Evolutionary conservation across 2,329 filamentous ascomycete genomes (phyloP), one percentile per base, ranked within the genome.

Genomic region (Epicoccum nigrum): DNA sequence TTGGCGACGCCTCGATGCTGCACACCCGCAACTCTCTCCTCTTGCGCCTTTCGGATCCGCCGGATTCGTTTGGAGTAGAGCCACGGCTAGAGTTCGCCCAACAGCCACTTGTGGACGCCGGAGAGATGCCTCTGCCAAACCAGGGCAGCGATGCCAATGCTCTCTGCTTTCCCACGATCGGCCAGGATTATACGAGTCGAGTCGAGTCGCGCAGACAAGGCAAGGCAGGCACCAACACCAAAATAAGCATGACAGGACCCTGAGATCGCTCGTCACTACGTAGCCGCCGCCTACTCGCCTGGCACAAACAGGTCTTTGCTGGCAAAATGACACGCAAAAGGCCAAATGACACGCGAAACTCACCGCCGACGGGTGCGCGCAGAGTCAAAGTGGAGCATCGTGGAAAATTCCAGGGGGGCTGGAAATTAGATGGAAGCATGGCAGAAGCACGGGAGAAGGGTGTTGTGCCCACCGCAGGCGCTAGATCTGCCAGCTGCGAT

Each of bases 401-500:
- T 54, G 28, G 42, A 52, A 54, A 60, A 62, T 57, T 63, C 55
- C 58, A 58, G 58, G 62, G 63, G 60, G 49, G 38, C 42, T 53
- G 56, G 56, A 68, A 62, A 64, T 65, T 63, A 48, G 55, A 67
- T 72, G 59, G 71, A 72, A 73, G 67, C 49, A 55, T 67, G 58
- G 60, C 61, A 67, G 70, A 73, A 73, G 67, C 58, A 63, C 70
- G 70, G 70, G 63, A 72, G 71, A 72, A 73, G 67, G 58, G 28
- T 59, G 59, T 55, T 58, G 59, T 45, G 67, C 56, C 33, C 59
- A 58, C 57, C 56, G 59, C 43, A 51, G 42, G 56, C 58, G 61
- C 66, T 58, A 64, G 63, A 67, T 67, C 56, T 54, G 55, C 56
- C 47, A 63, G 53, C 51, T 43, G 33, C 27, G 53, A 54, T 58